Evolutionary conservation across 169 alveolate genomes (phyloP).

Genomic region (Ichthyophthirius multifiliis): DNA sequence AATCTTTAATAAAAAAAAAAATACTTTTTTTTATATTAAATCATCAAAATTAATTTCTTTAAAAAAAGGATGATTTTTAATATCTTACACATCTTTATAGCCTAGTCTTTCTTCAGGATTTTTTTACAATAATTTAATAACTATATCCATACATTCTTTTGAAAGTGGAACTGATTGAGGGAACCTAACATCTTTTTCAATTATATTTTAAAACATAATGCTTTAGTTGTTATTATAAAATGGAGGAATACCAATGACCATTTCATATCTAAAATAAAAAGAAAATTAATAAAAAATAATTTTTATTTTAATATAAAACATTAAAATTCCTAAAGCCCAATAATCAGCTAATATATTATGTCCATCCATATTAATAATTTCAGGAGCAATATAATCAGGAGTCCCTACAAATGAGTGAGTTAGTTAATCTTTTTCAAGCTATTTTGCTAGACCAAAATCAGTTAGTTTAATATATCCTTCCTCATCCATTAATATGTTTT

Average conservation of each 20-base stretch:
- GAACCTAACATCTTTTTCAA: constrained; percentile 33
- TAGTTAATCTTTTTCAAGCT: constrained; percentile 40
- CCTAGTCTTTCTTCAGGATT: constrained; percentile 58
- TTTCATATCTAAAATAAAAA: constrained; percentile 42
- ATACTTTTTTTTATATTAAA: constrained; percentile 25
- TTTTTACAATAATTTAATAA: constrained; percentile 12
- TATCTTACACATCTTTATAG: constrained; percentile 36
- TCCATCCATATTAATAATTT: constrained; percentile 52
- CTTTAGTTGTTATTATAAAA: constrained; percentile 62
- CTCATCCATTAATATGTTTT: constrained; percentile 72
- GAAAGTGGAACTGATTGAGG: constrained; percentile 13
- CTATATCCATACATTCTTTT: constrained; percentile 33
- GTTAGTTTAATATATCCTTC: constrained; percentile 72
- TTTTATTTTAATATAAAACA: constrained; percentile 31
- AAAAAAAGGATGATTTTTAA: constrained; percentile 72
- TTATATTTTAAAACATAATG: constrained; percentile 57
- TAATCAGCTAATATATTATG: constrained; percentile 56
- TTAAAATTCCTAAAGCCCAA: constrained; percentile 67
- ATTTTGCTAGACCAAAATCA: constrained; percentile 76
- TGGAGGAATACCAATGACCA: constrained; percentile 83
- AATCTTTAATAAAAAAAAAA: not conserved
- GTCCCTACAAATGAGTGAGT: constrained; percentile 77
- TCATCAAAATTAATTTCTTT: constrained; percentile 52
- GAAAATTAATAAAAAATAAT: not conserved
- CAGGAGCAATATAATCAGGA: constrained; percentile 67